These are phyloP conservation scores for Ceratocystis smalleyi DNA, from an alignment of 2,329 filamentous ascomycete species.

Conservation along the genomic window DNA sequence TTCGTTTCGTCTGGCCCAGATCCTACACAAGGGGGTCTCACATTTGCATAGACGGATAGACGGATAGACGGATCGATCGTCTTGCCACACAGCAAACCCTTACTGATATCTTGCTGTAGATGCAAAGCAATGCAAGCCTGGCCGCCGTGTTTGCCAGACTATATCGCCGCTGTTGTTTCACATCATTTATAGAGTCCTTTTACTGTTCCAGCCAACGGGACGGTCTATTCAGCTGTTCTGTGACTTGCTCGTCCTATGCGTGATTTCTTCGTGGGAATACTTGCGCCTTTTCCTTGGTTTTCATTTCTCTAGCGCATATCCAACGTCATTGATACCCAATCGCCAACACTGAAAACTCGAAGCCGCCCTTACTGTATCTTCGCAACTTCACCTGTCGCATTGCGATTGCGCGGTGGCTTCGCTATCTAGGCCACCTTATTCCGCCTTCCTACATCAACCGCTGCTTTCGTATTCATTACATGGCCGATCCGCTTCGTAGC, in stretches of 20 bases:
- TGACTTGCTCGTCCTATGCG: not conserved
- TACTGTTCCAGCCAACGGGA: not conserved
- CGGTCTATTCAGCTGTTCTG: not conserved
- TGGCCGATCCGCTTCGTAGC: not conserved
- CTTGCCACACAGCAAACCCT: not conserved
- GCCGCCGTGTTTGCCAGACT: too few relatives aligned
- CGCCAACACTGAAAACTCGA: not conserved
- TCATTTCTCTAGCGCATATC: slow-evolving; percentile 9
- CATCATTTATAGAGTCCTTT: not conserved
- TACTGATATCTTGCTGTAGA: not conserved
- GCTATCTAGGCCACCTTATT: not conserved
- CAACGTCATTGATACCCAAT: slow-evolving; percentile 11
- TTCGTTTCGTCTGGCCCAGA: not conserved
- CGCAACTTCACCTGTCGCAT: not conserved
- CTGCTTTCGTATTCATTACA: not conserved
- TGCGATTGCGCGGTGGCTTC: not conserved
- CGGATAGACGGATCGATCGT: not conserved
- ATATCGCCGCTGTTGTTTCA: not conserved
- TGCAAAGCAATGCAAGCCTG: not conserved
- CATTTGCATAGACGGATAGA: not conserved
- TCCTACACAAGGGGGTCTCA: not conserved
- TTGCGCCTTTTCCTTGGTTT: not conserved
- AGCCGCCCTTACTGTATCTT: not conserved
- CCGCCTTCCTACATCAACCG: not conserved
- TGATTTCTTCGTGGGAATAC: not conserved